Evolutionary conservation across 257 asterid genomes (phyloP), one percentile per base, ranked within the genome.

Genomic region (Salvia miltiorrhiza): DNA sequence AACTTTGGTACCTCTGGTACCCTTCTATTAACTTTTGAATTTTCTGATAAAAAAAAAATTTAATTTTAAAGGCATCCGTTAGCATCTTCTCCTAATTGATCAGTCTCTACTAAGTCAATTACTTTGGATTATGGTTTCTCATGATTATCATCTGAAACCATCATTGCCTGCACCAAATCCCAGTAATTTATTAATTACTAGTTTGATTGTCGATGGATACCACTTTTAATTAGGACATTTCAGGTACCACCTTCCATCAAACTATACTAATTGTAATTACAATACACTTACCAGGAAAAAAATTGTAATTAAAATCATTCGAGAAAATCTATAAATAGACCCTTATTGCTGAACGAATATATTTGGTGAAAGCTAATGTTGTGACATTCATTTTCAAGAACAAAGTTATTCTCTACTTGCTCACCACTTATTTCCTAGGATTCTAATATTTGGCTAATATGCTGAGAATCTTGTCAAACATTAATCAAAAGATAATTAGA

Each of bases 111-210:
- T 32, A 35, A 16, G 63, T 37, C 47, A 44, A 61, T 17, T 14
- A 26, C 54, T 47, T 47, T 47, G 21, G 0, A 37, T 48, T 19
- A 48, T 37, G 61, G 23, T 71, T 44, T 61, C 35, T 50, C 37
- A 49, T 71, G 35, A 71, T 61, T 35, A 71, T 61, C 12, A 71
- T n/a, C 54, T 50, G 26, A 47, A 61, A 62, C 63, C 64, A 71
- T 71, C 70, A 71, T 61, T 48, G 11, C 37, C 23, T 0, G 16
- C 61, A 71, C 43, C 69, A 47, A 71, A 37, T 23, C 55, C 75
- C 3, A 48, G 35, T 48, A 71, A 71, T 33, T 70, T 60, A 33
- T 28, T 10, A 47, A 33, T 0, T 30, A 13, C 28, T 4, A 11
- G 30, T 60, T 35, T 21, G 9, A 62, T 62, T n/a, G 47, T 59